Evolutionary conservation across 176 grass and related monocot genomes (phyloP).

Genomic region (Saccharum spontaneum): DNA sequence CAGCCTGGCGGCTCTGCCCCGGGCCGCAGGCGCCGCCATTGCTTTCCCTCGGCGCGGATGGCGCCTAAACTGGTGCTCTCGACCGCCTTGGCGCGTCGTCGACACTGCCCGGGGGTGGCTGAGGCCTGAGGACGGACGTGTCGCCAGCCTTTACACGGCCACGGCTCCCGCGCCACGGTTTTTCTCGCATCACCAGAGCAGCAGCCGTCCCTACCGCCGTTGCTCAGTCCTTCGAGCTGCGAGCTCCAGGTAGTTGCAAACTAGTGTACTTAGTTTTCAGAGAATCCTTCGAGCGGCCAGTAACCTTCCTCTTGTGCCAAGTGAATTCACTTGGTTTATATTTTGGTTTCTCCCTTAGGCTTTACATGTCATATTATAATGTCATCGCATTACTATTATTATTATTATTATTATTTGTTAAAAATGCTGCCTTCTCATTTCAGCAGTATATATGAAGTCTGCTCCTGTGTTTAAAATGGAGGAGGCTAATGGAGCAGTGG

Average conservation of each 20-base stretch:
- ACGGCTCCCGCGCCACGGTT: background rate
- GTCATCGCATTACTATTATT: background rate
- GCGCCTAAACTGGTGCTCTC: background rate
- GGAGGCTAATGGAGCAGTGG: conserved; percentile 24
- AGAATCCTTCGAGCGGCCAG: too few relatives aligned
- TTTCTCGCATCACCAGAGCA: background rate
- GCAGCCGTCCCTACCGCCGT: background rate
- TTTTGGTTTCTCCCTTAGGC: background rate
- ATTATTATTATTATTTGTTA: background rate
- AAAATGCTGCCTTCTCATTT: background rate
- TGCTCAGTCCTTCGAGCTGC: background rate
- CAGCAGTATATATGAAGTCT: conserved; percentile 5
- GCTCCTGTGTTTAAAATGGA: conserved; percentile 31
- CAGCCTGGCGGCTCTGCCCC: conserved; percentile 5
- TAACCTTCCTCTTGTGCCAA: too few relatives aligned
- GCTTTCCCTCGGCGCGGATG: background rate
- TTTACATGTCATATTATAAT: background rate
- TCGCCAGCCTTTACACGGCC: background rate
- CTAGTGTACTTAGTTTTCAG: background rate
- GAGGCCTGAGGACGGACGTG: background rate
- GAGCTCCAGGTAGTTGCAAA: background rate
- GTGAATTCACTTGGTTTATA: background rate
- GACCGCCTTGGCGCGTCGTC: background rate
- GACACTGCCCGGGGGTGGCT: background rate
- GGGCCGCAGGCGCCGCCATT: conserved; percentile 19